Base-by-base conservation (phyloP, 176 grass and related monocot genomes). In the Oryza officinalis region DNA sequence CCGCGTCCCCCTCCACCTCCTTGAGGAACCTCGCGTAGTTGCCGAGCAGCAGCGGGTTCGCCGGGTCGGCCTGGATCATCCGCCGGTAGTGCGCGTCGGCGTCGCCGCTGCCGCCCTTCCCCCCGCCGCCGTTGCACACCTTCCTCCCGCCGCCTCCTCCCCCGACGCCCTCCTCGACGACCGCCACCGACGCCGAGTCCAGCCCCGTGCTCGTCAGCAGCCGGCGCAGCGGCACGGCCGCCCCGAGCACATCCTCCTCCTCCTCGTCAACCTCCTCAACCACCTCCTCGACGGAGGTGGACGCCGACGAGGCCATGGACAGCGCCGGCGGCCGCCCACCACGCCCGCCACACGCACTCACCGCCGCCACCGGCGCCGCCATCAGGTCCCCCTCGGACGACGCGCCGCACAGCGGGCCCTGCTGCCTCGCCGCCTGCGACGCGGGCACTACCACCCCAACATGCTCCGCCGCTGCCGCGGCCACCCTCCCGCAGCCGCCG, bases 21-120 rank as follows among this genome's bases (percentile, higher is more conserved):
- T 74, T 87, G 63, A 94, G 79, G 81, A 89, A 94, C 81, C 72
- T 67, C 7, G 89, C 87, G 79, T 94, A 94, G 79, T 94, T 94
- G 4, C 74, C 69, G 3, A 94, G 84, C 43, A 89, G 69, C 67
- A 94, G 78, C 32, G 92, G 41, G 85, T 91, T 91, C 26, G 52
- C 27, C 38, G 92, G 89, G 74, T 94, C 69, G 12, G 73, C 77
- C 70, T 79, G 37, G 77, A 94, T 87, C 87, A 94, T 82, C 25
- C 32, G 40, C 33, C 81, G 50, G 78, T 91, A 94, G 71, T 87
- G 85, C 66, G 33, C 63, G 76, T 91, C 86, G 0, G 80, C 41
- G 26, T 70, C 25, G 32, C 6, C 0, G 44, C 60, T 3, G 11
- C 23, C 28, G 38, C 37, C 37, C 37, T 38, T 38, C 37, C 37